phyloP scores from a whole-genome alignment of 495 filamentous ascomycete genomes.

The Penicillium paxilli region DNA sequence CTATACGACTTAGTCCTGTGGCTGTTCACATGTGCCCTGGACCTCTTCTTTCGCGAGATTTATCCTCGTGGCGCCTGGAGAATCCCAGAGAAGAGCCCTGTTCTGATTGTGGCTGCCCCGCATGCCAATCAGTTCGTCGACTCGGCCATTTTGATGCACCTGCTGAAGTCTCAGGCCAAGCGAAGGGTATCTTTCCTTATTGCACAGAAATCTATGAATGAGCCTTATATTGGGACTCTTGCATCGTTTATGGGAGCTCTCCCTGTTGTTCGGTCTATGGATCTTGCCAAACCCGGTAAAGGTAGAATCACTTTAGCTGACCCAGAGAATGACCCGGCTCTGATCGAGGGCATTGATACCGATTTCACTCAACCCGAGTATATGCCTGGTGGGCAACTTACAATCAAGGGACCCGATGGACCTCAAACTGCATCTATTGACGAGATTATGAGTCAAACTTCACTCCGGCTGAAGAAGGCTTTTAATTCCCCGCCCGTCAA shows the following conservation, averaged over 20 bases:
- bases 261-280: conserved; percentile 86
- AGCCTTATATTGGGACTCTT: conserved; percentile 79
- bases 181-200: conserved; percentile 88
- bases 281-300: conserved; percentile 72
- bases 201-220: conserved; percentile 86
- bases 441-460: conserved; percentile 73
- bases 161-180: conserved; percentile 76
- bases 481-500: conserved; percentile 67
- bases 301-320: conserved; percentile 90
- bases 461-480: conserved; percentile 78
- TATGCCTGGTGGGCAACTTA: conserved; percentile 75
- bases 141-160: conserved; percentile 86
- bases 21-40: conserved; percentile 76
- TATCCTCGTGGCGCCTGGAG: conserved; percentile 91
- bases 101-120: conserved; percentile 94
- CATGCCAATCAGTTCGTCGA: conserved; percentile 99
- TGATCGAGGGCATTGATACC: conserved; percentile 78
- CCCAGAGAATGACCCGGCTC: conserved; percentile 72
- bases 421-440: conserved; percentile 75
- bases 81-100: conserved; percentile 77
- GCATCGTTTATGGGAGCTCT: conserved; percentile 80
- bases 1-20: conserved; percentile 80
- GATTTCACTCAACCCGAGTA: conserved; percentile 73
- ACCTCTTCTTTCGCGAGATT: conserved; percentile 96
- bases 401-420: conserved; percentile 77